These are phyloP conservation scores for Dioszegia hungarica DNA, from an alignment of 768 basidiomycete genomes.

Conservation along the genomic window DNA sequence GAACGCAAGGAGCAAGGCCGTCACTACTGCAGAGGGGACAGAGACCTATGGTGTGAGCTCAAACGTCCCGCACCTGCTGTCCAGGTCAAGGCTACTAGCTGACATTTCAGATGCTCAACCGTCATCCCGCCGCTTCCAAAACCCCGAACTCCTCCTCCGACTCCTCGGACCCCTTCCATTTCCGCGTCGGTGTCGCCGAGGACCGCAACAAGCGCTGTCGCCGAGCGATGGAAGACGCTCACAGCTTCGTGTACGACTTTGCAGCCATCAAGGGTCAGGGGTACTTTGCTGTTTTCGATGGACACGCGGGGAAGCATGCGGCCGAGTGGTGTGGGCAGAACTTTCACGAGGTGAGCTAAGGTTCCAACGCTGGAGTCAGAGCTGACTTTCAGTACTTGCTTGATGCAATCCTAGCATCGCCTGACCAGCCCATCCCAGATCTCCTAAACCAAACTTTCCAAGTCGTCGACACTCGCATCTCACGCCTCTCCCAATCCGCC, in stretches of 20 bases:
- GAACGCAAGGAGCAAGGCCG: conserved; percentile 75
- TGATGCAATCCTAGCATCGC: conserved; percentile 61
- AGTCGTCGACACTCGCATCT: conserved; percentile 76
- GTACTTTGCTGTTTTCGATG: conserved; percentile 97
- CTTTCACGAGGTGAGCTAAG: conserved; percentile 72
- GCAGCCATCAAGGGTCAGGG: conserved; percentile 87
- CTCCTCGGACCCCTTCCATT: conserved; percentile 47
- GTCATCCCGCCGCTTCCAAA: conserved; percentile 56
- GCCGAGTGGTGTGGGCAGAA: conserved; percentile 98
- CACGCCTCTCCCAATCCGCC: conserved; percentile 76
- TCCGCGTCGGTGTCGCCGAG: conserved; percentile 70
- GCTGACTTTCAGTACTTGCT: conserved; percentile 58
- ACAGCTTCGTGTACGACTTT: conserved; percentile 93
- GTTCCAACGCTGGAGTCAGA: too few species aligned
- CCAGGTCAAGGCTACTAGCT: too few species aligned
- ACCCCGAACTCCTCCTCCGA: neutral
- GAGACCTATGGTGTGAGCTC: conserved; percentile 69
- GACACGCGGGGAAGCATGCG: conserved; percentile 96
- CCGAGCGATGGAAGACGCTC: conserved; percentile 94
- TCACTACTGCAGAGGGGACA: conserved; percentile 67
- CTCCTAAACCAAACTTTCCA: conserved; percentile 91
- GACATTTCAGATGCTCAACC: conserved; percentile 60
- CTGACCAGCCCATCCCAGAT: conserved; percentile 67
- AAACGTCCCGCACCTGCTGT: neutral
- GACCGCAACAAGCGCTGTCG: conserved; percentile 74